Evolutionary conservation across 352 stramenopile species (phyloP).

Genomic region (Phytophthora fragariae): DNA sequence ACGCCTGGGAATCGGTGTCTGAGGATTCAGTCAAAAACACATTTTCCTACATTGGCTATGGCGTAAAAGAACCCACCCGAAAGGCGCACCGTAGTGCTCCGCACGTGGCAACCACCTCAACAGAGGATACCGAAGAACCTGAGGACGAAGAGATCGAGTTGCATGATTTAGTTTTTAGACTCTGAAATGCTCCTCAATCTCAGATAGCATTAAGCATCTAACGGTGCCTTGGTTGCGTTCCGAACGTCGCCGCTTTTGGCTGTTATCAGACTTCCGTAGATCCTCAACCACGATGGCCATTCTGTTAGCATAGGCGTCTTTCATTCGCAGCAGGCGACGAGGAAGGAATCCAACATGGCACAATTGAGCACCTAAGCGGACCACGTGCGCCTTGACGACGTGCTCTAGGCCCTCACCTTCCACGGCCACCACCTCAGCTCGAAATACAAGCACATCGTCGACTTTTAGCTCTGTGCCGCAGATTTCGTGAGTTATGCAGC

Average conservation of each 20-base stretch:
- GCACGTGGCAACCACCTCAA: too few relatives aligned
- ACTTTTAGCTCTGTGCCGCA: not conserved
- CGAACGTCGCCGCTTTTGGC: not conserved
- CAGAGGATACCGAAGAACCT: too few relatives aligned
- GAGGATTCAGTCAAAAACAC: too few relatives aligned
- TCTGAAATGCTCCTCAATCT: too few relatives aligned
- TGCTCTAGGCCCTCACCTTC: not conserved
- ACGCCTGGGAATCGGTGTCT: too few relatives aligned
- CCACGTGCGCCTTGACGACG: slow-evolving; percentile 8
- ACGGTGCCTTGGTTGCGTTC: not conserved
- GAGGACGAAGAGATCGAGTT: too few relatives aligned
- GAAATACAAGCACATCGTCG: slow-evolving; percentile 5
- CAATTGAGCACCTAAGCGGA: not conserved
- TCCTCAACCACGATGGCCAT: slow-evolving; percentile 12
- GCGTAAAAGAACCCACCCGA: too few relatives aligned
- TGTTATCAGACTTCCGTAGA: not conserved
- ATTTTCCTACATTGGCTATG: too few relatives aligned
- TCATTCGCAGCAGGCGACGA: not conserved
- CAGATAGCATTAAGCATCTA: not conserved
- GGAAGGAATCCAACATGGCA: slow-evolving; percentile 17
- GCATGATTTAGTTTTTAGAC: too few relatives aligned
- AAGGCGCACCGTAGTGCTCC: too few relatives aligned
- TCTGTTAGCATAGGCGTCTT: slow-evolving; percentile 2
- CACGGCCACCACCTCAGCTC: not conserved
- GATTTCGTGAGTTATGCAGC: not conserved